Evolutionary conservation across 345 rosid genomes (phyloP).

Genomic region (Brassica napus): Da-Ae NC_063448.1:28166001-28166500

Average conservation of each 20-base stretch:
- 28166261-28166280: slow-evolving; percentile 77
- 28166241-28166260: slow-evolving; percentile 92
- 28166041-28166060: too few species aligned
- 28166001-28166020: too few species aligned
- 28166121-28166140: slow-evolving; percentile 26
- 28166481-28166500: background rate
- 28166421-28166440: slow-evolving; percentile 51
- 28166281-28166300: slow-evolving; percentile 53
- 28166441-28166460: slow-evolving; percentile 39
- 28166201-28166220: background rate
- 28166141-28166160: background rate
- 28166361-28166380: slow-evolving; percentile 49
- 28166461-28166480: background rate
- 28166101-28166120: slow-evolving; percentile 13
- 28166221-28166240: slow-evolving; percentile 51
- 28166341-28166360: slow-evolving; percentile 51
- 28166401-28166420: slow-evolving; percentile 57
- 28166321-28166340: slow-evolving; percentile 45
- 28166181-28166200: background rate
- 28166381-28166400: slow-evolving; percentile 60
- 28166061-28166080: slow-evolving; percentile 20
- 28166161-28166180: slow-evolving; percentile 20
- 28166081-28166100: slow-evolving; percentile 21
- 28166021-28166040: too few species aligned
- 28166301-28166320: slow-evolving; percentile 43